Evolutionary conservation across 2,329 filamentous ascomycete genomes (phyloP), one percentile per base, ranked within the genome.

Genomic region (Trichoderma sp.): DNA sequence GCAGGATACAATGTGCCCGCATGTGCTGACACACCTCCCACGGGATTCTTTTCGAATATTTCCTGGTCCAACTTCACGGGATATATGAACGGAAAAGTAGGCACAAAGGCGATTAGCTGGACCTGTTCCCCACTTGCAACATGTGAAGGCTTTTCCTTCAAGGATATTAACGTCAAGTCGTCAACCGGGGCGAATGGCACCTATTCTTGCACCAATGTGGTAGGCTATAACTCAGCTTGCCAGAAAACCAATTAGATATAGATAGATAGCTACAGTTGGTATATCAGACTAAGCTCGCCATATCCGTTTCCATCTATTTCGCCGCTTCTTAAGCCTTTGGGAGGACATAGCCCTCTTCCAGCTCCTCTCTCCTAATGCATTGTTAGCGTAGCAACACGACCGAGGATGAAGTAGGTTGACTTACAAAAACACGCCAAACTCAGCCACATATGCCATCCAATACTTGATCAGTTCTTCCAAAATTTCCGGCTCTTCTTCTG

Each of bases 401-500:
- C 1, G 7, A 12, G 27, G 3, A 33, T 33, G 9, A 18, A 21
- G 69, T 35, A 45, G 24, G 18, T 14, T 24, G 24, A 24, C 69
- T 72, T 50, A 72, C 69, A 72, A 50, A 18, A 72, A 72, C 9
- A 72, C 38, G 2, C 77, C 78, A 9, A 75, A 76, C 29, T 79
- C 78, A 31, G 68, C 66, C 24, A 75, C 63, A 79, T 87, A 88
- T 4, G 85, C 84, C 31, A 84, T 76, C 80, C 80, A 81, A 12
- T 76, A 75, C 35, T 75, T 76, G 45, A 83, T 65, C 71, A 84
- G 75, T 53, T 81, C 80, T 16, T 79, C 77, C 14, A 84, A 76
- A 67, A 78, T 78, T 41, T 80, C 77, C 1, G 79, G 78, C 59
- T 82, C 73, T 45, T 76, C 53, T 12, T 79, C 79, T 6, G 78